Evolutionary conservation across 805 yeast genomes (phyloP), one percentile per base, ranked within the genome.

Genomic region (Yamadazyma phyllophila): DNA sequence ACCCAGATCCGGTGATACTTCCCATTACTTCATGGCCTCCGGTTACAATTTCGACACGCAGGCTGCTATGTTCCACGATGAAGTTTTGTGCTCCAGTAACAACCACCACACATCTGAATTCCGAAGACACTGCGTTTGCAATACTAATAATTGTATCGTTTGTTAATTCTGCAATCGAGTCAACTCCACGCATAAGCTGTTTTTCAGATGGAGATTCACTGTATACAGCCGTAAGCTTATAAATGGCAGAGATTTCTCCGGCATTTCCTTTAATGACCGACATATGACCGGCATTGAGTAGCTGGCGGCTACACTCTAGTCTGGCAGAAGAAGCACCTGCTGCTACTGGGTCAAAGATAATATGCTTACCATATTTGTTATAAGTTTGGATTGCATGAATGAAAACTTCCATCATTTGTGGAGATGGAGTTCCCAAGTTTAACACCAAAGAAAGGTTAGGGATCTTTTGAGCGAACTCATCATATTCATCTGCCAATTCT

Each of bases 311-410:
- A 13, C 81, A 68, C 2, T 63, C 56, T 33, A 68, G 66, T 47
- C 97, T 73, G 4, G 78, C 74, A 3, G 57, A 46, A 0, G 96
- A 75, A 0, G 97, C 96, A 24, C 96, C 96, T 33, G 84, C 88
- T 0, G 90, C 97, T n/a, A 90, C 96, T 0, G 97, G 97, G 61
- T 90, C 97, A 53, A 85, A 83, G 0, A 90, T 79, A 27, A 90
- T 76, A 3, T 88, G 91, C 37, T 74, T 71, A 2, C 78, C 77
- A 11, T 61, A 54, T 11, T 57, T 59, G 57, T 84, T 85, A 60
- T 90, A 88, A 0, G 75, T 77, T 8, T 59, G 58, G 14, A 85
- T 62, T 0, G 92, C 96, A 2, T 58, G 54, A 16, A 69, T 52
- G 49, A 78, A 77, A 45, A 74, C 66, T 0, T 63, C 65, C 48